Base-by-base conservation (phyloP, 2,329 filamentous ascomycete genomes). In the Teratosphaeria gauchensis region DNA sequence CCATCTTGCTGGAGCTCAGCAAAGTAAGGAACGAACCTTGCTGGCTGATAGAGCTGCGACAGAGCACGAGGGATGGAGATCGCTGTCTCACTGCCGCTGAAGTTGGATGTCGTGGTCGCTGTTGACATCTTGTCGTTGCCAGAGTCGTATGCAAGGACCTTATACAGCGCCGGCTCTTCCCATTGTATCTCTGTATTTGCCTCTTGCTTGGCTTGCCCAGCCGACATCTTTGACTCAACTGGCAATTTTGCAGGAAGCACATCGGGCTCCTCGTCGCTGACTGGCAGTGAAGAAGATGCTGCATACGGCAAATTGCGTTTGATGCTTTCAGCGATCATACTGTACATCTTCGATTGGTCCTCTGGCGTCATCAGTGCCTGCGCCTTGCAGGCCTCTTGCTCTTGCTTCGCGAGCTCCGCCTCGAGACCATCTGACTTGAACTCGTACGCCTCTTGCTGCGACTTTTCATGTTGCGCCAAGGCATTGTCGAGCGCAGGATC, bases 11-110 rank as follows among this genome's bases (percentile, higher is more conserved):
- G 78, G 1, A 88, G 76, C 1, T 77, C 71, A 3, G 76, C 75
- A 59, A 89, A 84, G 63, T 88, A 78, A 3, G 84, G 79, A 12
- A 88, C 77, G 71, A 89, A 89, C 63, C 83, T 83, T 55, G 80
- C 77, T 0, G 86, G 84, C 61, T 86, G 81, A 0, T 82, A 81
- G 19, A 89, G 76, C 7, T 79, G 79, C 1, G 82, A 76, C 1
- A 89, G 74, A 1, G 82, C 82, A 54, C 87, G 82, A 8, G 82
- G 77, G 0, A 86, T 83, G 0, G 83, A 79, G 24, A 84, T 71
- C 0, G 82, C 74, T 0, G 74, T 68, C n/a, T 81, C 74, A 0
- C 76, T 73, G 1, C 80, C 78, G 2, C 77, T 72, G 3, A 84
- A 85, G 1, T 79, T 71, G 1, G 69, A 66, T 1, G 71, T 82